phyloP scores from a whole-genome alignment of 2,329 filamentous ascomycete species.

The Lomentospora prolificans region DNA sequence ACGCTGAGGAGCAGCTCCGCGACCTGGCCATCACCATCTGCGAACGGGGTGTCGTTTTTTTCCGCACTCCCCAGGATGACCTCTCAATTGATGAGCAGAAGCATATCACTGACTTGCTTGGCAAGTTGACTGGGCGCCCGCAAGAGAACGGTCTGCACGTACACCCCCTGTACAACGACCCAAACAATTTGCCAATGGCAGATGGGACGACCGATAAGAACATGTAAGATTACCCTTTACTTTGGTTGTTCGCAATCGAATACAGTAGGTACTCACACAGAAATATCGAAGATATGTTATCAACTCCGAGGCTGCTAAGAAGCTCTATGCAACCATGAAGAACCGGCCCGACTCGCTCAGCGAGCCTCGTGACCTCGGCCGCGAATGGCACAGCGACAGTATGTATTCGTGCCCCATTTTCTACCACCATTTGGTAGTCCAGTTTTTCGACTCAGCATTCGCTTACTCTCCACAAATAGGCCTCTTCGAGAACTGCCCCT shows the following conservation, averaged over 20 bases:
- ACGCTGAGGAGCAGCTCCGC: slow-evolving; percentile 36
- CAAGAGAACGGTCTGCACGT: slow-evolving; percentile 47
- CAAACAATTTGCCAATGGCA: slow-evolving; percentile 25
- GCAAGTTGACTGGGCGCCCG: slow-evolving; percentile 33
- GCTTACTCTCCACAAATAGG: background rate
- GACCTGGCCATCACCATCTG: slow-evolving; percentile 43
- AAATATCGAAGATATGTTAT: slow-evolving; percentile 22
- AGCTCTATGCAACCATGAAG: slow-evolving; percentile 26
- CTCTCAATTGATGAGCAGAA: slow-evolving; percentile 27
- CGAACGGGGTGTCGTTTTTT: slow-evolving; percentile 27
- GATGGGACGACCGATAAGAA: slow-evolving; percentile 25
- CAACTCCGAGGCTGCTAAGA: slow-evolving; percentile 23
- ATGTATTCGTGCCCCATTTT: slow-evolving; percentile 23
- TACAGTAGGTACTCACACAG: slow-evolving; percentile 5
- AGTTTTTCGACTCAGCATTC: background rate
- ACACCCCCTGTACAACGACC: slow-evolving; percentile 45
- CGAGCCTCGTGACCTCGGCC: slow-evolving; percentile 20
- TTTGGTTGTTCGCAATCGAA: too few relatives aligned
- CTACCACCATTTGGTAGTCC: background rate
- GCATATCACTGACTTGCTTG: slow-evolving; percentile 18
- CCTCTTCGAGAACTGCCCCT: slow-evolving; percentile 43
- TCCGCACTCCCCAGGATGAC: slow-evolving; percentile 23
- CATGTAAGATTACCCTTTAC: too few relatives aligned
- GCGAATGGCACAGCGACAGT: slow-evolving; percentile 42
- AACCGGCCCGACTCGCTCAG: slow-evolving; percentile 14